Base-by-base conservation (phyloP, 2,329 filamentous ascomycete genomes). In the Aspergillus hortae region DNA sequence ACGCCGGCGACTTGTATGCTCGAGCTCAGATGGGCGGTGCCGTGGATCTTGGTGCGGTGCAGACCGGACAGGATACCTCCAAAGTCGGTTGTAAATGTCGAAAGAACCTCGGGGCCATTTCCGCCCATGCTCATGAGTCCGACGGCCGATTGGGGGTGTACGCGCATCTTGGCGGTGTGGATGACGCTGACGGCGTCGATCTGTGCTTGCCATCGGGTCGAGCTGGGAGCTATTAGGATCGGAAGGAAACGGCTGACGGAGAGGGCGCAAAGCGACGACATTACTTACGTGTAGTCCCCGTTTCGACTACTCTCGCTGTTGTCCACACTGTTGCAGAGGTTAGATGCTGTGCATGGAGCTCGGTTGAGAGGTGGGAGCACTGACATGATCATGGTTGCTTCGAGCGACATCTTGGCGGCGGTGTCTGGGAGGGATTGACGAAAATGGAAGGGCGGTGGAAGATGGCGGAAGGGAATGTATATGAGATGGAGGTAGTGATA, bases 41-140 rank as follows among this genome's bases (percentile, higher is more conserved):
- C 94, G 63, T 88, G 86, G 74, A 99, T 96, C 81, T 96, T 96
- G 56, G 90, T 99, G 67, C 88, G 86, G 75, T 92, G 92, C 74
- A 96, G 78, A 49, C 92, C 92, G 57, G 95, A 90, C 59, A 97
- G 80, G 64, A 99, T 90, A 79, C 95, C 94, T 73, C 94, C 94
- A 68, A 94, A 90, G 73, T 99, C 95, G 54, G 90, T 92, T 49
- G 94, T 97, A 69, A 97, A 84, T 32, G 94, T 99, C 53, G 94
- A 95, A 58, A 99, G 84, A 59, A 99, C 92, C 76, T 97, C 92
- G 45, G 94, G 94, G n/a, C 91, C 92, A 69, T 90, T 92, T 67
- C 92, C 94, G 58, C 90, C 94, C 92, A 97, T 97, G 75, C 90
- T 96, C 92, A 99, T 96, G 59, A 99, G 80, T 48, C 95, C 94